These are phyloP conservation scores for Candida oleophila DNA, from an alignment of 805 yeast species.

Conservation along the genomic window DNA sequence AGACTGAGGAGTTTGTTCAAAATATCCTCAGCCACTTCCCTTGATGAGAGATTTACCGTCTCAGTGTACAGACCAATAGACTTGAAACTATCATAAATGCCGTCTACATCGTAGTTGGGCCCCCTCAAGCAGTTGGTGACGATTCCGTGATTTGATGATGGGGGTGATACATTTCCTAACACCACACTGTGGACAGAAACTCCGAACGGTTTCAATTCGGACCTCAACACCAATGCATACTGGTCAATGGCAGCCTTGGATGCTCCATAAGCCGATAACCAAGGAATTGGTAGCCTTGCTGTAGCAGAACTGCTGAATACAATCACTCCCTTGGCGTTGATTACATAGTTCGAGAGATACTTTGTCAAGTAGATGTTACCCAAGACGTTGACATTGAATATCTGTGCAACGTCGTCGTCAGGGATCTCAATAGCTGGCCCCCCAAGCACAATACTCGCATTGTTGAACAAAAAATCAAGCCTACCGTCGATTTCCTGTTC, in stretches of 20 bases:
- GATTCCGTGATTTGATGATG: constrained; percentile 20
- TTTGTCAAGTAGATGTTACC: constrained; percentile 39
- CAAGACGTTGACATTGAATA: constrained; percentile 34
- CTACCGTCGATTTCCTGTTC: constrained; percentile 24
- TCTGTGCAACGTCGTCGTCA: constrained; percentile 17
- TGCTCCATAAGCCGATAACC: constrained; percentile 33
- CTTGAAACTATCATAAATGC: constrained; percentile 17
- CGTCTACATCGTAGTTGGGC: constrained; percentile 21
- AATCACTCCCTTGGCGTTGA: constrained; percentile 34
- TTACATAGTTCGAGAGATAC: constrained; percentile 27
- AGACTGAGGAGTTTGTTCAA: constrained; percentile 16
- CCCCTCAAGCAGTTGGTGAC: constrained; percentile 8
- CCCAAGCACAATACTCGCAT: constrained; percentile 35
- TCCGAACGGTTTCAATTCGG: constrained; percentile 37
- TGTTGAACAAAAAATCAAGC: constrained; percentile 39
- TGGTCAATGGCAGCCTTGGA: constrained; percentile 41
- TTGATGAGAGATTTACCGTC: constrained; percentile 17
- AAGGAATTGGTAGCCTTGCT: constrained; percentile 31
- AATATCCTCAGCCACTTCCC: constrained; percentile 25
- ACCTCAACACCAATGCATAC: constrained; percentile 30
- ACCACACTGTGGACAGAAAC: constrained; percentile 37
- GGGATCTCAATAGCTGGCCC: constrained; percentile 32
- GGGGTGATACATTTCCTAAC: constrained; percentile 41
- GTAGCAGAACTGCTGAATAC: constrained; percentile 39
- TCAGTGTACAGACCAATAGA: constrained; percentile 21